Base-by-base conservation (phyloP, 495 filamentous ascomycete genomes). In the Daldinia loculata region DNA sequence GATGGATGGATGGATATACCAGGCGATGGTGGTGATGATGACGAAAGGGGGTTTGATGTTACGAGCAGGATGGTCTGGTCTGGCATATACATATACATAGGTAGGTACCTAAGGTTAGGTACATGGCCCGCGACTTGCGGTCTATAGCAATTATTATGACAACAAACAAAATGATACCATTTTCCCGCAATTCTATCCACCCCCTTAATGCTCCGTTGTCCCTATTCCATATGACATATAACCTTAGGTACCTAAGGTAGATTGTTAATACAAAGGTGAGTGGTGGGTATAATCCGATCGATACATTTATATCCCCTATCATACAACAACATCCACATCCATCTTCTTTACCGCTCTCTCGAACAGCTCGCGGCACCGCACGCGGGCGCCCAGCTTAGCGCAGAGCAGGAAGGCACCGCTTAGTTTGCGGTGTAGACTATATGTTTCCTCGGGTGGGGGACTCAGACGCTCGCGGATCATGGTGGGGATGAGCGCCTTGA, bases 391-490 rank as follows among this genome's bases (percentile, higher is more conserved):
- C 63, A 99, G 74, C 70, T 87, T 86, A 0, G 95, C 95, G 81
- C 94, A 98, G 58, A 99, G 83, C 78, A 99, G 79, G 74, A 99
- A 99, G 0, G 96, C 95, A 3, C 95, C 95, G 78, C 95, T 98
- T 55, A 99, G 78, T 80, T 99, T 99, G 67, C 95, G 86, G 81
- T 99, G 95, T 77, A 99, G 77, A 78, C 92, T 95, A 74, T 99
- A 99, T 66, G 96, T 99, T 85, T 99, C 95, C 82, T 99, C 96
- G 0, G 95, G 95, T 43, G 96, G 95, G 14, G 96, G 95, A 9
- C 91, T 87, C 39, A 99, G 78, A 24, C 95, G 80, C 83, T 98
- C 95, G 53, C 87, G 86, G 32, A 99, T 83, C 96, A 98, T 99
- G 32, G 95, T 79, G 7, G 95, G 95, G 71, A 99, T 98, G 24